Percentiles rank a stretch among this genome's conserved stretches.
These are phyloP conservation scores for Podospora tetraspora DNA, from an alignment of 495 filamentous ascomycete species.

Conservation along the genomic window DNA sequence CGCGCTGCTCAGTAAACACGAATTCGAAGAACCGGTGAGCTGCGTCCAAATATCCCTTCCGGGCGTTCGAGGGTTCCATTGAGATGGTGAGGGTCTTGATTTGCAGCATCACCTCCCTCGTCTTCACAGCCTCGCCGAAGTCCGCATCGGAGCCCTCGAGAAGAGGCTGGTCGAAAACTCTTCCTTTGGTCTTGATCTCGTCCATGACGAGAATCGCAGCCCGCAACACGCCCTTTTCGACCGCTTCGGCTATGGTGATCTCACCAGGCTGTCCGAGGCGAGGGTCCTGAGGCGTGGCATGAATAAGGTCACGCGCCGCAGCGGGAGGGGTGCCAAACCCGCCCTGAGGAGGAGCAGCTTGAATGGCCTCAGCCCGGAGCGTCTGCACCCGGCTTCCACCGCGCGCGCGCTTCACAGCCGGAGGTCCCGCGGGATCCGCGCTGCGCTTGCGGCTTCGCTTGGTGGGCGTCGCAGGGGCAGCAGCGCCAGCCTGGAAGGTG, in stretches of 20 bases:
- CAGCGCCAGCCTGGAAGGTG: background rate
- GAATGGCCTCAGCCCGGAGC: background rate
- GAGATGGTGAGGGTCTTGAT: background rate
- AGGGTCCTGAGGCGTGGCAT: background rate
- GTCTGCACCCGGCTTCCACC: background rate
- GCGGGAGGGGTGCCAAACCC: background rate
- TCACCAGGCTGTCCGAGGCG: background rate
- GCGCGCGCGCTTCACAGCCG: background rate
- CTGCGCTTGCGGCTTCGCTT: background rate
- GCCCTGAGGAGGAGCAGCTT: background rate
- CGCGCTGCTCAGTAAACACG: background rate
- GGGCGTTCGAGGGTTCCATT: background rate
- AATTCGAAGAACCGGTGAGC: background rate
- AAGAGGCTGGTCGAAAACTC: background rate
- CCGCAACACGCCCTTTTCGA: background rate
- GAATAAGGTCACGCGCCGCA: background rate
- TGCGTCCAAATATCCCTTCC: background rate
- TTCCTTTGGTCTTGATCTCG: background rate
- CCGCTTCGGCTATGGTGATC: background rate
- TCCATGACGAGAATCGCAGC: background rate
- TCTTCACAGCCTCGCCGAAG: background rate
- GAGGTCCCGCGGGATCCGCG: background rate
- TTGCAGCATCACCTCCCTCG: too few species aligned
- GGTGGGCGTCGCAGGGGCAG: background rate
- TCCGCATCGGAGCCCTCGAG: background rate